Base-by-base conservation (phyloP, 1,284 basidiomycete species). In the Hortiboletus rubellus region DNA sequence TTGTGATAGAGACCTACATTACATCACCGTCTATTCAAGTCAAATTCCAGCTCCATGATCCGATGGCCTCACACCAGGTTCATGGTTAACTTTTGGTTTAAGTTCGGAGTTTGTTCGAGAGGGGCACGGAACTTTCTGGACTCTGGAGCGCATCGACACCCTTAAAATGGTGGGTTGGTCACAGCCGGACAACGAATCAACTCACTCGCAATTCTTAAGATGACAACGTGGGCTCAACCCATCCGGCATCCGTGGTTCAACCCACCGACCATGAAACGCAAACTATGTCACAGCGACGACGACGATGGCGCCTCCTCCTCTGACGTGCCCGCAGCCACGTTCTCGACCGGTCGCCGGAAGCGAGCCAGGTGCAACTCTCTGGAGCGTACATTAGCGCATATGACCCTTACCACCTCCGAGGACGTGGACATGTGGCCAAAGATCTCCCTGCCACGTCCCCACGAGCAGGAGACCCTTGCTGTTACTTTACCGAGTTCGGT, bases 181-280 rank as follows among this genome's bases (percentile, higher is more conserved):
- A 22, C 3, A 22, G 22, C 22, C 22, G 3, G 27, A 7, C 27
- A 27, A 27, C 27, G 27, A 27, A 27, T 27, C 14, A n/a, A 30
- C 37, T 37, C 15, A 8, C 27, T 63, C 38, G 43, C 24, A 30
- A 15, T 3, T 15, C 17, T 18, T 8, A 48, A 37, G 10, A 69
- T 70, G 72, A 57, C 73, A 34, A 66, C 69, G 48, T 75, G 74
- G 74, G 54, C 68, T 24, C 68, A 67, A 55, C 56, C 77, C 41
- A 63, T 79, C 42, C 73, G 74, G 40, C 84, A 86, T 64, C 83
- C 84, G 44, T 86, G 84, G 84, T 80, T 83, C 66, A 72, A 74
- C 50, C 70, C 72, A 52, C 67, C 76, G 2, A 66, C 76, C 47
- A 73, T 71, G 66, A 86, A 86, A 63, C 81, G 84, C 55, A 83